Evolutionary conservation across 176 grass and related monocot species (phyloP), one percentile per base, ranked within the genome.

Genomic region (Zoysia japonica): DNA sequence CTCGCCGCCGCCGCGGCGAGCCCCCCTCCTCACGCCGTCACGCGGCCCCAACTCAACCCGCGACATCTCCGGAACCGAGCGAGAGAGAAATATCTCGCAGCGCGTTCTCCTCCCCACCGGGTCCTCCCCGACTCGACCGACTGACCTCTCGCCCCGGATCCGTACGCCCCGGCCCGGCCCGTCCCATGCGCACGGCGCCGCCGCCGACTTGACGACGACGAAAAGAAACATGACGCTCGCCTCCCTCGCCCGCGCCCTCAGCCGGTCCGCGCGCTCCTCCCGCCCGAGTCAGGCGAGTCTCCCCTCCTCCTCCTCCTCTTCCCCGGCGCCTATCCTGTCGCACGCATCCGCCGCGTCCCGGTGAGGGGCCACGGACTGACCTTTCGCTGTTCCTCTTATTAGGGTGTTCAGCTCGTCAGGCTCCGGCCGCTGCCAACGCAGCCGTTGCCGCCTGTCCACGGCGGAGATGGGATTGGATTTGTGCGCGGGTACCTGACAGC

Each of bases 401-500:
- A 99, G 96, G 88, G 80, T 89, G 81, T 85, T 40, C 71, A 83
- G 38, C 79, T 92, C 35, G 72, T 63, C 20, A 67, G 68, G 37
- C 73, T 59, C 76, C 80, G 76, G 74, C 59, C 79, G 73, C 13
- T 42, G 45, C 82, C 68, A 10, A 39, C 65, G 59, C 35, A 20
- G 28, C 28, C 28, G 28, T 28, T 28, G 28, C 28, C 28, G 44
- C 57, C 86, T 14, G 64, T 17, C 43, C 68, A 75, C 50, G 70
- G 67, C 42, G 61, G 61, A 54, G 90, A 87, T 2, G 41, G 67
- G 68, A 59, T 90, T 20, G 92, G 83, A 45, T 74, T 92, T 42
- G 20, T 86, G 19, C 91, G 88, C 37, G 78, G 88, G 3, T 99
- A 93, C 82, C 66, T 99, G 43, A 95, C 88, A 35, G 82, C 79